phyloP scores from a whole-genome alignment of 148 eudicot genomes.

The Agrostemma githago region DNA sequence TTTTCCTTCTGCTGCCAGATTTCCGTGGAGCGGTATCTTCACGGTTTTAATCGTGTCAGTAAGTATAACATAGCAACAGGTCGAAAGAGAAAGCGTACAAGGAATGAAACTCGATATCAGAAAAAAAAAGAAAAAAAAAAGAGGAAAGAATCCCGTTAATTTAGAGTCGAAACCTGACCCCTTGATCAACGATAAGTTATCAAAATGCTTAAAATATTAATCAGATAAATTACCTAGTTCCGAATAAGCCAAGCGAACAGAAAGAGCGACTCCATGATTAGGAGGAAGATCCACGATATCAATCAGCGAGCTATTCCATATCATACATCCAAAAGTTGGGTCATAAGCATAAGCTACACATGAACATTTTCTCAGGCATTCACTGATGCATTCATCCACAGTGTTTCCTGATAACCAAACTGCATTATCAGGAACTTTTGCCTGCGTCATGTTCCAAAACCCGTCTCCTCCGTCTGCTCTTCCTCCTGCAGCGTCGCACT shows the following conservation, averaged over 20 bases:
- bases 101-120: background rate
- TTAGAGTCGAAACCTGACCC: too few species aligned
- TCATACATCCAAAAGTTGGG: conserved; percentile 39
- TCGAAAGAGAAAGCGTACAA: background rate
- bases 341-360: conserved; percentile 40
- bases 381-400: conserved; percentile 28
- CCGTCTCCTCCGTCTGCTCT: conserved; percentile 41
- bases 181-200: too few species aligned
- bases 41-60: background rate
- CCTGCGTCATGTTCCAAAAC: conserved; percentile 29
- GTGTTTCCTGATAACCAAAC: background rate
- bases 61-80: background rate
- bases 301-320: conserved; percentile 31
- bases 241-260: conserved; percentile 34
- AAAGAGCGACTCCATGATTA: conserved; percentile 28
- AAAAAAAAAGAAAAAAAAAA: too few species aligned
- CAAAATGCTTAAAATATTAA: too few species aligned
- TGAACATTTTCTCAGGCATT: conserved; percentile 34
- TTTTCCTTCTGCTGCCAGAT: conserved; percentile 20
- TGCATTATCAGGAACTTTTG: conserved; percentile 38
- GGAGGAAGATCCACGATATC: conserved; percentile 32
- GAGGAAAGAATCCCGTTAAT: too few species aligned
- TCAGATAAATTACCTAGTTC: conserved; percentile 27
- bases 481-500: conserved; percentile 23
- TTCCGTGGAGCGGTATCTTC: conserved; percentile 9